Evolutionary conservation across 2,329 filamentous ascomycete genomes (phyloP).

Genomic region (Trichoderma breve): DNA sequence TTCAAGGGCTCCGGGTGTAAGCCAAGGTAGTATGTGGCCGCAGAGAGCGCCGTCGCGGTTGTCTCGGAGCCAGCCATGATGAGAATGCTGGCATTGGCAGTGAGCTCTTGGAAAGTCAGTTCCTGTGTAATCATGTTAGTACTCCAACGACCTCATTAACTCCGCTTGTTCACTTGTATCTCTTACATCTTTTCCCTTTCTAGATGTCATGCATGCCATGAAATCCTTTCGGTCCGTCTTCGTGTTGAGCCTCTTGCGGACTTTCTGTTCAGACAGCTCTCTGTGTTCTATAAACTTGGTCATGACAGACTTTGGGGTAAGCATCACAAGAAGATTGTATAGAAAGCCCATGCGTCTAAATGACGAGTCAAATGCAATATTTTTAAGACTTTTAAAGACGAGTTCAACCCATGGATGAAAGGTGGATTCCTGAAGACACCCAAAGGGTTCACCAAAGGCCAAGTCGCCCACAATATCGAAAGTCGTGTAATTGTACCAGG

Average conservation of each 20-base stretch:
- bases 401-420: constrained; percentile 30
- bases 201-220: not conserved
- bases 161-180: not conserved
- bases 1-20: constrained; percentile 30
- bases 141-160: no score
- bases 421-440: constrained; percentile 26
- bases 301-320: not conserved
- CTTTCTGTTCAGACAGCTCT: not conserved
- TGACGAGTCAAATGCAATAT: not conserved
- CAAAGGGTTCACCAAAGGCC: constrained; percentile 32
- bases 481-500: constrained; percentile 31
- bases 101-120: constrained; percentile 18
- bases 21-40: constrained; percentile 30
- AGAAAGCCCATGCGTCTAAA: not conserved
- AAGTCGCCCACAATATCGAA: constrained; percentile 35
- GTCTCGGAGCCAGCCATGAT: constrained; percentile 35
- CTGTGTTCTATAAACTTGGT: not conserved
- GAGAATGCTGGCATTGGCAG: constrained; percentile 21
- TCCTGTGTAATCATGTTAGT: not conserved
- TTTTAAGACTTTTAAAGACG: constrained; percentile 24
- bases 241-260: not conserved
- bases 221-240: constrained; percentile 15
- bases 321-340: not conserved
- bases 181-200: constrained; percentile 4
- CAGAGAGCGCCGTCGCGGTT: constrained; percentile 32